Evolutionary conservation across 2,329 filamentous ascomycete species (phyloP).

Genomic region (Monosporascus sp.): DNA sequence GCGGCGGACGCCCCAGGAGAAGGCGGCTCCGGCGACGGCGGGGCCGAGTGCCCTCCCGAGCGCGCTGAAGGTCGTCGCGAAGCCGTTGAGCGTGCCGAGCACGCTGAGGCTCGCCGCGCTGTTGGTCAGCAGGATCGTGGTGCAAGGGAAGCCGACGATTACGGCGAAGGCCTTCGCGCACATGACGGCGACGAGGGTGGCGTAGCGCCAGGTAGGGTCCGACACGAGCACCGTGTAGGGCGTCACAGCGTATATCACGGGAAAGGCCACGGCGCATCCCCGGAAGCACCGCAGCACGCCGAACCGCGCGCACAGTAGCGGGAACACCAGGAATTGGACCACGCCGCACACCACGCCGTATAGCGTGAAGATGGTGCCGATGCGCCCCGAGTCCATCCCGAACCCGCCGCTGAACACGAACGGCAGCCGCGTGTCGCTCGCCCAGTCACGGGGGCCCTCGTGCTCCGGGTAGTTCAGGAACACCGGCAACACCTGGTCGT

Average conservation of each 20-base stretch:
- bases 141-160: slow-evolving; percentile 85
- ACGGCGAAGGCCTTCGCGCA: slow-evolving; percentile 67
- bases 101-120: slow-evolving; percentile 69
- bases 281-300: slow-evolving; percentile 73
- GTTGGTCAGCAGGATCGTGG: slow-evolving; percentile 87
- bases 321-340: slow-evolving; percentile 83
- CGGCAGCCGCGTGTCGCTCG: slow-evolving; percentile 49
- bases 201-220: slow-evolving; percentile 43
- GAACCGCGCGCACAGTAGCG: slow-evolving; percentile 63
- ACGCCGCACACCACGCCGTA: slow-evolving; percentile 77
- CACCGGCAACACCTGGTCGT: slow-evolving; percentile 82
- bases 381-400: slow-evolving; percentile 64
- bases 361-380: slow-evolving; percentile 79
- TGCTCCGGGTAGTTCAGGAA: slow-evolving; percentile 73
- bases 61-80: slow-evolving; percentile 78
- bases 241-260: slow-evolving; percentile 72
- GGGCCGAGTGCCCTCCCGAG: slow-evolving; percentile 77
- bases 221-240: slow-evolving; percentile 70
- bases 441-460: slow-evolving; percentile 48
- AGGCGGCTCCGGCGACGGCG: slow-evolving; percentile 64
- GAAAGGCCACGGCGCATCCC: slow-evolving; percentile 60
- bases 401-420: slow-evolving; percentile 83
- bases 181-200: slow-evolving; percentile 62
- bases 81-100: slow-evolving; percentile 84
- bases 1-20: slow-evolving; percentile 68